phyloP scores from a whole-genome alignment of 108 stramenopile species.

The Nannochloropsis oceanica region DNA sequence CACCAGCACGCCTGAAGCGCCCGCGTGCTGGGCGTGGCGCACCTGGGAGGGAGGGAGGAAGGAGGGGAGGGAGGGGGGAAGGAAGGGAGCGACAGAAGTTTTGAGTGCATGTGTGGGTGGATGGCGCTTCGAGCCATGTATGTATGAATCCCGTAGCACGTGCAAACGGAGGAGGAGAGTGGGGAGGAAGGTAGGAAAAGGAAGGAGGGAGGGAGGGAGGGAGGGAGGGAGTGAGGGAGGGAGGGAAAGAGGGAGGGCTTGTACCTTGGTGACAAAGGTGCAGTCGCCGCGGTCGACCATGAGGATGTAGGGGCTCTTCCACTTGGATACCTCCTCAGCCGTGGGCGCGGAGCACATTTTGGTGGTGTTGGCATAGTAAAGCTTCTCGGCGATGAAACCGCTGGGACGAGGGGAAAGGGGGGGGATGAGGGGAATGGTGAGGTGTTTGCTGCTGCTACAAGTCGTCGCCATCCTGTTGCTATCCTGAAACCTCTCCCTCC shows the following conservation, averaged over 20 bases:
- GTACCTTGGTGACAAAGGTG: conserved; percentile 66
- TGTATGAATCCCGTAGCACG: background rate
- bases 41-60: conserved; percentile 22
- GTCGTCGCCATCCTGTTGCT: no score
- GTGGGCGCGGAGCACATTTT: conserved; percentile 6
- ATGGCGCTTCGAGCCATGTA: background rate
- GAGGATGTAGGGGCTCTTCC: conserved; percentile 64
- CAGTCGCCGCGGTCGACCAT: conserved; percentile 81
- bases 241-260: no score
- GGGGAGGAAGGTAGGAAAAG: no score
- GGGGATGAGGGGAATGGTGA: background rate
- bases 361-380: conserved; percentile 41
- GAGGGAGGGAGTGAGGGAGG: no score
- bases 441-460: no score
- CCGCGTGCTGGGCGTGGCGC: conserved; percentile 73
- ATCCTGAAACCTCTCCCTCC: no score
- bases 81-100: background rate
- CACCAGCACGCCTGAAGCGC: conserved; percentile 73
- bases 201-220: no score
- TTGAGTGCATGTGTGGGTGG: no score
- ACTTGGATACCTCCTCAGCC: conserved; percentile 6
- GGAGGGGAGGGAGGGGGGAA: background rate
- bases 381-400: conserved; percentile 47
- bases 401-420: conserved; percentile 18
- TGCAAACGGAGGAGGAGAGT: background rate